Evolutionary conservation across 257 asterid species (phyloP).

Genomic region (Paulownia fortunei): DNA sequence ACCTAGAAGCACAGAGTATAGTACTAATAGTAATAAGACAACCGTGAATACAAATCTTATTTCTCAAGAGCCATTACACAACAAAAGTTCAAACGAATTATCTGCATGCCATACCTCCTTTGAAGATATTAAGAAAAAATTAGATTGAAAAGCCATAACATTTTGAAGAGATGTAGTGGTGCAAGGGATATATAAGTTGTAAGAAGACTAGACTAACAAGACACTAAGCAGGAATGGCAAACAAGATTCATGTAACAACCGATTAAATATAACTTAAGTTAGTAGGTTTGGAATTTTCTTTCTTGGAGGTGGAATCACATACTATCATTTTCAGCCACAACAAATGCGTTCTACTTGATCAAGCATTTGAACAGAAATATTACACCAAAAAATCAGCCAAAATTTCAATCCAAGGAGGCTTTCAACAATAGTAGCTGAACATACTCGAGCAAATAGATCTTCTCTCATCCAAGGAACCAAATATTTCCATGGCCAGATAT

Average conservation of each 20-base stretch:
- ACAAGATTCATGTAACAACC: background rate
- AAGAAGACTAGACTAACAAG: background rate
- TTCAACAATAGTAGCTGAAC: constrained; percentile 34
- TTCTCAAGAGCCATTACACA: background rate
- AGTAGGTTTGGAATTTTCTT: background rate
- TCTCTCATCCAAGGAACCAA: constrained; percentile 99
- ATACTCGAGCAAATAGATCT: constrained; percentile 95
- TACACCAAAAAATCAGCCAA: constrained; percentile 1
- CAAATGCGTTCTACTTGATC: background rate
- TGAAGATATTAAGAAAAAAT: background rate
- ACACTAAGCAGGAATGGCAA: background rate
- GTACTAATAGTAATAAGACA: background rate
- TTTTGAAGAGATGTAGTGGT: background rate
- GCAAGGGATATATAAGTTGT: background rate
- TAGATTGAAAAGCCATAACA: background rate
- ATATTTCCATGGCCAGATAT: constrained; percentile 99
- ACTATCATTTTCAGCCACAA: background rate
- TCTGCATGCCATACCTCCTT: background rate
- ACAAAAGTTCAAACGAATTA: background rate
- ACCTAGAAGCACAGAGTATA: background rate
- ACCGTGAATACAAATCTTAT: background rate
- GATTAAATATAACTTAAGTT: background rate
- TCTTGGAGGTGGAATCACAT: background rate
- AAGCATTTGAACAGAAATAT: background rate
- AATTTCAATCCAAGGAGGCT: constrained; percentile 8